phyloP scores from a whole-genome alignment of 2,329 filamentous ascomycete species.

The Fusarium xyrophilum region DNA sequence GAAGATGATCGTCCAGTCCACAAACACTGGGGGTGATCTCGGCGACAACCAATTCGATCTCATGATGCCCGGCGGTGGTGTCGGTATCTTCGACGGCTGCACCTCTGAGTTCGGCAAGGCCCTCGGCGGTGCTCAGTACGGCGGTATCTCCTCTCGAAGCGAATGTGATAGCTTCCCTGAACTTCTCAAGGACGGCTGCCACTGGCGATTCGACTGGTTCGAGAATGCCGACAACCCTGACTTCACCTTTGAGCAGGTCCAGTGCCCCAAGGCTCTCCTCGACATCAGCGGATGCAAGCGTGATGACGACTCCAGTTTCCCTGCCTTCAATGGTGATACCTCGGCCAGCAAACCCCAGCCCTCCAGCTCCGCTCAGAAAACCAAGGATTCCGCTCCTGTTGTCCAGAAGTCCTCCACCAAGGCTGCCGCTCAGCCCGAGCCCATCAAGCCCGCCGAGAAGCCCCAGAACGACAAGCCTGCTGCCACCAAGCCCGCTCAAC shows the following conservation, averaged over 20 bases:
- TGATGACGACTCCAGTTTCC: slow-evolving; percentile 43
- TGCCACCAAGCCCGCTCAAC: slow-evolving; percentile 5
- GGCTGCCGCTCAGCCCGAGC: slow-evolving; percentile 1
- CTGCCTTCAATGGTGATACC: slow-evolving; percentile 31
- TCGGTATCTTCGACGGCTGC: slow-evolving; percentile 62
- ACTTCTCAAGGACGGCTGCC: slow-evolving; percentile 62
- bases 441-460: slow-evolving; percentile 10
- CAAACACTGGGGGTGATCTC: slow-evolving; percentile 67
- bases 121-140: slow-evolving; percentile 63
- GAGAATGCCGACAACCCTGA: slow-evolving; percentile 63
- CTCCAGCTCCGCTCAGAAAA: slow-evolving; percentile 2
- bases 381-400: slow-evolving; percentile 13
- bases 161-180: slow-evolving; percentile 62
- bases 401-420: slow-evolving; percentile 24
- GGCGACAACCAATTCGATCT: slow-evolving; percentile 66
- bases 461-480: slow-evolving; percentile 4
- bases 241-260: slow-evolving; percentile 62
- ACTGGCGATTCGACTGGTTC: slow-evolving; percentile 72
- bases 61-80: slow-evolving; percentile 62
- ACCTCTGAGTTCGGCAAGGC: slow-evolving; percentile 52
- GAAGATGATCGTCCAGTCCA: slow-evolving; percentile 69
- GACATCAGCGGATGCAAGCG: slow-evolving; percentile 49
- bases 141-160: slow-evolving; percentile 58
- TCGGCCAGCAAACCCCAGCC: slow-evolving; percentile 18
- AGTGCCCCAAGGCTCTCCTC: slow-evolving; percentile 59